Evolutionary conservation across 2,329 filamentous ascomycete genomes (phyloP), one percentile per base, ranked within the genome.

Genomic region (Diaporthe aspalathi): DNA sequence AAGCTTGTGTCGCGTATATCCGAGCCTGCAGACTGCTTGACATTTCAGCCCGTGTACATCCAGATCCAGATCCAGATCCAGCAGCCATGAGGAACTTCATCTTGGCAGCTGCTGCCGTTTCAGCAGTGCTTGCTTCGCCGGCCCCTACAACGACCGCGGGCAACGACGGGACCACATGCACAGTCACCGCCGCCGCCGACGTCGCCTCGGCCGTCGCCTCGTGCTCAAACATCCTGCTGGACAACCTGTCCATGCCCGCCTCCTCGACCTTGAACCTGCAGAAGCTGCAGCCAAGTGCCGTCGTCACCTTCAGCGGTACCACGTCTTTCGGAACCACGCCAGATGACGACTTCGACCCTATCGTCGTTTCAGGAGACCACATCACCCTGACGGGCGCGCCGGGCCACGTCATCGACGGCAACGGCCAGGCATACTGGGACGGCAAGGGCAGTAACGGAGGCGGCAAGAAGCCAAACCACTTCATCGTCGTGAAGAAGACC

Each of bases 401-500:
- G 14, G 75, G 74, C 22, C 70, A 73, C 38, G 52, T 73, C 5
- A 73, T 76, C 6, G 71, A 76, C 52, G 73, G 74, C 45, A 69
- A 72, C 60, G 74, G 74, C 3, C 50, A 29, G 32, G 60, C 62
- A 5, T 74, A 73, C 71, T 76, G 80, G 80, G 80, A 81, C 68
- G 78, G 79, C 43, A 35, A 80, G 73, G 81, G 81, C 57, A 75
- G 74, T 73, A 82, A 82, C 68, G 81, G 81, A n/a, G 81, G 81
- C 56, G 78, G 78, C 73, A 78, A 75, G 45, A 82, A 83, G 79
- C 81, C 81, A 49, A 79, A 84, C 80, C 71, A 73, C 72, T 86
- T 89, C 81, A 88, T 89, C 81, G 83, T 80, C 27, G 86, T 85
- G 56, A 82, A 84, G 74, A 78, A 77, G 5, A 76, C 83, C 32